Evolutionary conservation across 2,329 filamentous ascomycete species (phyloP), one percentile per base, ranked within the genome.

Genomic region (Leptographium wingfieldii): DNA sequence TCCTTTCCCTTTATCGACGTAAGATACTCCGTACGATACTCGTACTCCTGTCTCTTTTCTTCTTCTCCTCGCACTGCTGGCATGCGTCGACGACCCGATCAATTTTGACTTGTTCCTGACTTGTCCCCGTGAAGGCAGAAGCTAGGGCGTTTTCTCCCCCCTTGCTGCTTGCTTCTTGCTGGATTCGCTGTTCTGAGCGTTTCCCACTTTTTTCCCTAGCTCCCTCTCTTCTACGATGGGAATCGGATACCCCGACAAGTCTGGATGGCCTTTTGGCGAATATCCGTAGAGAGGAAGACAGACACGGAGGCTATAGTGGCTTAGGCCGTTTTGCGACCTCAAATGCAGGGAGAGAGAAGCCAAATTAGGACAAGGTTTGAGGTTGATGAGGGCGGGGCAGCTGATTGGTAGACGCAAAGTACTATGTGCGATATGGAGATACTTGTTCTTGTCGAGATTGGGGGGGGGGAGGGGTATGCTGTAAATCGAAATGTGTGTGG

Each of bases 261-360:
- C 49, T 52, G 49, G 25, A 51, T 51, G 25, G 48, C n/a, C 46
- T 22, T 51, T 19, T 46, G 19, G 43, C 43, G 43, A 46, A 19
- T 46, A 46, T 19, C 43, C 43, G 25, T 31, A 31, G 19, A 52
- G 49, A 16, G 14, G 11, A 52, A 10, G 25, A 51, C 6, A 53
- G 16, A 16, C 27, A 33, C 16, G 51, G 12, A 27, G 25, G 22
- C 4, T 16, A 16, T 12, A 51, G 48, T 22, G 16, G 16, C 22
- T 16, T 19, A 7, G 29, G 19, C 29, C 19, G 27, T 22, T 11
- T 31, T 9, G 53, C 29, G 54, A 56, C 55, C 55, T 35, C 59
- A 54, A 58, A 63, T 55, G 59, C 62, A 63, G 60, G 60, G 59
- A 60, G 63, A 60, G 51, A 31, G 31, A 22, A 25, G 40, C 49